Evolutionary conservation across 2,329 filamentous ascomycete species (phyloP), one percentile per base, ranked within the genome.

Genomic region (Microsporum canis): DNA sequence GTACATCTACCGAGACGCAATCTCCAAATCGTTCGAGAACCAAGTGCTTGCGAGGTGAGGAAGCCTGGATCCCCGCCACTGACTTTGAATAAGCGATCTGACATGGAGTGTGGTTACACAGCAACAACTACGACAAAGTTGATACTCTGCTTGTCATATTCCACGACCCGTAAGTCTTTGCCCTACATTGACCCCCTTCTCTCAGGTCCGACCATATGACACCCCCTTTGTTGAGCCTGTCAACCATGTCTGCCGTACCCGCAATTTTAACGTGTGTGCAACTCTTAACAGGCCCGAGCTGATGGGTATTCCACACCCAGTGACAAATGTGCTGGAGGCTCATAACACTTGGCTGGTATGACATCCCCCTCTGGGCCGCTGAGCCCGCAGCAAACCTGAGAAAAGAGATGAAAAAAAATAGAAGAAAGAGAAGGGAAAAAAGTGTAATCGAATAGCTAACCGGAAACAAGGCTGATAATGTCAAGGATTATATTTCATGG

Each of bases 341-440:
- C 91, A 96, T 69, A 96, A 96, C 69, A 84, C 88, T 4, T 96
- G 88, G 84, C 79, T 96, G 68, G 91, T 95, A 80, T 75, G 88
- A 80, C 8, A 65, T 64, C 57, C 65, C 63, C 65, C 27, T 14
- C 12, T 49, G 38, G 31, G 39, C 47, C 8, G 3, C 47, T 47
- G 57, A 23, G 17, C 17, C 39, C n/a, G 14, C n/a, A 43, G 39
- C 12, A n/a, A 43, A n/a, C 5, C 38, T 14, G 7, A 23, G 14
- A 43, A 7, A 5, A 43, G 39, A 36, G 10, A 36, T 6, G 10
- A 36, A 10, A 36, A 36, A 36, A 10, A 1, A 36, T 6, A 36
- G 34, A 36, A 36, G 34, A 36, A 5, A 5, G n/a, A 14, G 41
- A 36, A 58, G 29, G 31, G 1, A 51, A 8, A 7, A 45, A 53